A percentile compares a stretch with the other conserved stretches of the same genome.
Conservation (phyloP, 2,329 filamentous ascomycete genomes). For the Dothidotthia symphoricarpi region DNA sequence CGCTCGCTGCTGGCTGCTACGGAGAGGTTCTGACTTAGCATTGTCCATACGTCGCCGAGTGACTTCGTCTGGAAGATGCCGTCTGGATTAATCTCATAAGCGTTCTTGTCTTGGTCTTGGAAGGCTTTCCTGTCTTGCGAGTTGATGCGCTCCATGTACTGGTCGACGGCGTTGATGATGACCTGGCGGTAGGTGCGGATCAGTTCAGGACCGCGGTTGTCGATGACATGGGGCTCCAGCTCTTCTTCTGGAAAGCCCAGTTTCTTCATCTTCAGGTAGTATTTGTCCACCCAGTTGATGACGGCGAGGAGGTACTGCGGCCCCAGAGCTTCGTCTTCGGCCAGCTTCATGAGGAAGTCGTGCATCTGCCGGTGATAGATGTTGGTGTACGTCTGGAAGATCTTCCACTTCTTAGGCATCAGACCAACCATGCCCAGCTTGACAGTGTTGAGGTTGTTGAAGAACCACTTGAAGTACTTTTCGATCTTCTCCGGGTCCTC, state of each 20-base stretch:
- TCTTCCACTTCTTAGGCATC: slow-evolving; percentile 96
- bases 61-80: slow-evolving; percentile 91
- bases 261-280: slow-evolving; percentile 93
- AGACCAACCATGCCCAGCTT: slow-evolving; percentile 87
- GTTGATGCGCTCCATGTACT: slow-evolving; percentile 96
- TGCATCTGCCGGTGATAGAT: slow-evolving; percentile 96
- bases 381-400: slow-evolving; percentile 82
- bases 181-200: slow-evolving; percentile 91
- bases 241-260: slow-evolving; percentile 75
- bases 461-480: slow-evolving; percentile 92
- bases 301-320: slow-evolving; percentile 88
- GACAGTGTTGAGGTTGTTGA: slow-evolving; percentile 94
- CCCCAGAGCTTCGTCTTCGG: slow-evolving; percentile 80
- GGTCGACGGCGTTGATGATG: slow-evolving; percentile 91
- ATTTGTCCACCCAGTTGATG: slow-evolving; percentile 92
- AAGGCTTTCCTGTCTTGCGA: slow-evolving; percentile 79
- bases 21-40: slow-evolving; percentile 89
- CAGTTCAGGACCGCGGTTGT: slow-evolving; percentile 84
- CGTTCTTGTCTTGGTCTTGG: slow-evolving; percentile 71
- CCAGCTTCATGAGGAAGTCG: slow-evolving; percentile 78
- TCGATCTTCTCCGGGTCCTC: slow-evolving; percentile 80
- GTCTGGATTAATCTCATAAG: slow-evolving; percentile 73
- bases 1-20: slow-evolving; percentile 82
- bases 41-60: slow-evolving; percentile 92
- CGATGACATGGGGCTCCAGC: slow-evolving; percentile 82